Evolutionary conservation across 257 asterid genomes (phyloP).

Genomic region (Ligustrum vulgare): DNA sequence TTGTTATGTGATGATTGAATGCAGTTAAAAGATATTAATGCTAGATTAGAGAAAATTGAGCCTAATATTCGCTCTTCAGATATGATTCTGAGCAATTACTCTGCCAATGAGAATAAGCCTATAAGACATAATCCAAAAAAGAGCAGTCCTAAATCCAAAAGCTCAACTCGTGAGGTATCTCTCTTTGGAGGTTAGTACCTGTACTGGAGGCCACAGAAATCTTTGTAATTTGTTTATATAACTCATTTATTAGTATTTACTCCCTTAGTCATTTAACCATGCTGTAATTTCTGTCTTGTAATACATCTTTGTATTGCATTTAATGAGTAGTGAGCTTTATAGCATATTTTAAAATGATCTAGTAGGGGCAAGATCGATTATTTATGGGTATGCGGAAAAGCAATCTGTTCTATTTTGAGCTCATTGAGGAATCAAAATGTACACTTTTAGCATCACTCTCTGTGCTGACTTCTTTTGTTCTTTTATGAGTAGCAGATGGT

Average conservation of each 20-base stretch:
- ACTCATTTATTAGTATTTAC: not conserved
- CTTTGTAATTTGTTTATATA: slow-evolving; percentile 1
- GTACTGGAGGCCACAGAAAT: not conserved
- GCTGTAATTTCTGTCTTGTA: not conserved
- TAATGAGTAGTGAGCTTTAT: not conserved
- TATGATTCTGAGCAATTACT: slow-evolving; percentile 54
- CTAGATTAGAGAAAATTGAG: slow-evolving; percentile 85
- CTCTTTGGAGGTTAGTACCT: slow-evolving; percentile 86
- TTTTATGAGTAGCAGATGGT: slow-evolving; percentile 72
- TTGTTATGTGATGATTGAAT: slow-evolving; percentile 33
- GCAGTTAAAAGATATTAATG: slow-evolving; percentile 90
- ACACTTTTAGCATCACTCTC: slow-evolving; percentile 18
- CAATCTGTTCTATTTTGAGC: slow-evolving; percentile 1
- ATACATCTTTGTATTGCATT: slow-evolving; percentile 7
- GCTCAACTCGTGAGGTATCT: slow-evolving; percentile 70
- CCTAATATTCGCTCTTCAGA: slow-evolving; percentile 79
- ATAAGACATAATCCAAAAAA: slow-evolving; percentile 55
- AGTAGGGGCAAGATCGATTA: slow-evolving; percentile 6
- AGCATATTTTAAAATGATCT: slow-evolving; percentile 1
- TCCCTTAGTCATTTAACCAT: slow-evolving; percentile 8
- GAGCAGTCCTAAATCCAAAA: slow-evolving; percentile 89
- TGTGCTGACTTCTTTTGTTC: slow-evolving; percentile 26
- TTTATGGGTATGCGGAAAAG: not conserved
- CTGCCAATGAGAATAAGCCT: slow-evolving; percentile 61
- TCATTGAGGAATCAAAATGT: not conserved